Evolutionary conservation across 495 filamentous ascomycete genomes (phyloP).

Genomic region (Rhypophila decipiens): DNA sequence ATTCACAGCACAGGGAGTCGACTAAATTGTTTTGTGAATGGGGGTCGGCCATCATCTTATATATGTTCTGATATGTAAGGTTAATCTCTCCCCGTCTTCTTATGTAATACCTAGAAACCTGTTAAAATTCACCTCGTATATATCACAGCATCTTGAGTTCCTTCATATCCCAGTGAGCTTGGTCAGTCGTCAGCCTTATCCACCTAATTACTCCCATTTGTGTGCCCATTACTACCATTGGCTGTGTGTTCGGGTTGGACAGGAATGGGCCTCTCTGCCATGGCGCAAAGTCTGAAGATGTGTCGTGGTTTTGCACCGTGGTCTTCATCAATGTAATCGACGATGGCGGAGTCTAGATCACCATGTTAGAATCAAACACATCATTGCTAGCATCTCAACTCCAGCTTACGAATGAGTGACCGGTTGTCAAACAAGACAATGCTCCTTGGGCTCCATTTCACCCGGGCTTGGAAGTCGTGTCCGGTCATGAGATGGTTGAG

Average conservation of each 20-base stretch:
- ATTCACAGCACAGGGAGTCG: too few species aligned
- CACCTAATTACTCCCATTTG: neutral
- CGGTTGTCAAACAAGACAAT: constrained; percentile 5
- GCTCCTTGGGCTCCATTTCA: neutral
- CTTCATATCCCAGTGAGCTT: too few species aligned
- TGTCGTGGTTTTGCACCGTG: neutral
- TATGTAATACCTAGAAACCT: too few species aligned
- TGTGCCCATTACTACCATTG: neutral
- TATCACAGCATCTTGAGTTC: too few species aligned
- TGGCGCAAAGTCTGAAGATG: neutral
- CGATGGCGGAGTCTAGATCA: neutral
- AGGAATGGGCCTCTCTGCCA: constrained; percentile 1
- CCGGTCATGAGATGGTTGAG: constrained; percentile 2
- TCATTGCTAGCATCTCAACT: too few species aligned
- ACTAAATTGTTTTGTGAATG: too few species aligned
- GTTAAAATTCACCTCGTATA: too few species aligned
- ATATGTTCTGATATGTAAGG: too few species aligned
- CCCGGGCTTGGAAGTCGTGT: constrained; percentile 2
- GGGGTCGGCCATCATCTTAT: too few species aligned
- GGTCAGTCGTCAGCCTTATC: too few species aligned
- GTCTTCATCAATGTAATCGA: neutral
- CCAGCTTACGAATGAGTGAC: neutral
- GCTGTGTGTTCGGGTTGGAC: neutral
- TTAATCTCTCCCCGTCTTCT: too few species aligned
- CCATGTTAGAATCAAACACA: too few species aligned